Evolutionary conservation across 768 basidiomycete species (phyloP).

Genomic region (Calvatia gigantea): DNA sequence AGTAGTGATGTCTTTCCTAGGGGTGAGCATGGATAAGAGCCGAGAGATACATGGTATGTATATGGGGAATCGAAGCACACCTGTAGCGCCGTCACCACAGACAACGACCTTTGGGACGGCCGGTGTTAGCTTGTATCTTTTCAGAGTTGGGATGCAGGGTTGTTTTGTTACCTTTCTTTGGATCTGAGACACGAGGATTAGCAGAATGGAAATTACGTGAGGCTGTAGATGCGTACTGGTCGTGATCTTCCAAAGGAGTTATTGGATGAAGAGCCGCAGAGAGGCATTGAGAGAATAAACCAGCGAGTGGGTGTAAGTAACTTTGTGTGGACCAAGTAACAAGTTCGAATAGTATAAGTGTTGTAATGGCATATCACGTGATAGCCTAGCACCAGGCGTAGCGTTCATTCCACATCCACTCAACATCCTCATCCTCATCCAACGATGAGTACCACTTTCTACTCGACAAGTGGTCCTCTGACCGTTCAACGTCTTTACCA

Average conservation of each 20-base stretch:
- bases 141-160: neutral
- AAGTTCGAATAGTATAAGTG: neutral
- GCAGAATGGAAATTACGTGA: constrained; percentile 2
- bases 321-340: too few species aligned
- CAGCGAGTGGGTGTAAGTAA: neutral
- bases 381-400: constrained; percentile 23
- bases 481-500: constrained; percentile 26
- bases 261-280: constrained; percentile 53
- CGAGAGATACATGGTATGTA: constrained; percentile 16
- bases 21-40: constrained; percentile 17
- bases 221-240: constrained; percentile 36
- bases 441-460: constrained; percentile 50
- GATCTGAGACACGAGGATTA: constrained; percentile 27
- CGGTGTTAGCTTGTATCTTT: constrained; percentile 9
- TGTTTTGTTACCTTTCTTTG: constrained; percentile 39
- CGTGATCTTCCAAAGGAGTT: constrained; percentile 54
- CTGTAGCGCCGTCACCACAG: constrained; percentile 96
- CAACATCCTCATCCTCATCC: constrained; percentile 5
- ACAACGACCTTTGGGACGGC: constrained; percentile 58
- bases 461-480: constrained; percentile 33
- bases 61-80: constrained; percentile 37
- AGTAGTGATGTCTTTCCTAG: constrained; percentile 84
- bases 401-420: constrained; percentile 24
- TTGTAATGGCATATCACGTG: constrained; percentile 5
- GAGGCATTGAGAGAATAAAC: constrained; percentile 34